Evolutionary conservation across 176 grass and related monocot genomes (phyloP).

Genomic region (Dactylis glomerata): DNA sequence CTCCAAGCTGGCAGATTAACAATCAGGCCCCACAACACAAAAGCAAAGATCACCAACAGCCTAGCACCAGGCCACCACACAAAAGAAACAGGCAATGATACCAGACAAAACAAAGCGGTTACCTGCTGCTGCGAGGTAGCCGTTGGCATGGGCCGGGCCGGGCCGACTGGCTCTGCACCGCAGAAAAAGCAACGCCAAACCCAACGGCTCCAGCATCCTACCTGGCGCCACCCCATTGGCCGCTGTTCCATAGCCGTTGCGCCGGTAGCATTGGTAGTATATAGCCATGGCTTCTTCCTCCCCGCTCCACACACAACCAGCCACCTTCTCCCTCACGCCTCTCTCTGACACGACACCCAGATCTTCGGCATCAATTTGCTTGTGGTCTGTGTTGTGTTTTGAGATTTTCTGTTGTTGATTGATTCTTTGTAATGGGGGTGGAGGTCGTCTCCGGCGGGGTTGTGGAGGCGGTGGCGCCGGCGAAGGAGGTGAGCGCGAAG

Average conservation of each 20-base stretch:
- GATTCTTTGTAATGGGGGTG: slow-evolving; percentile 23
- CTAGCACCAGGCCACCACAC: neutral
- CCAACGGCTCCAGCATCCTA: slow-evolving; percentile 36
- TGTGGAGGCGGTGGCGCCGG: slow-evolving; percentile 2
- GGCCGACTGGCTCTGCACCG: neutral
- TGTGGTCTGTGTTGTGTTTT: neutral
- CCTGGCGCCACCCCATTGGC: slow-evolving; percentile 36
- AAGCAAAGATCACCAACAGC: neutral
- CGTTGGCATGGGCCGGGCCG: slow-evolving; percentile 18
- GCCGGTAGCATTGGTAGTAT: neutral
- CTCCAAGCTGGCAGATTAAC: slow-evolving; percentile 20
- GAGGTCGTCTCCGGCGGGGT: slow-evolving; percentile 33
- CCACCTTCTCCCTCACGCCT: neutral
- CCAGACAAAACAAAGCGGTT: neutral
- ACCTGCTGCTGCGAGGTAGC: slow-evolving; percentile 20
- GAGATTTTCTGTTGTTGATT: neutral
- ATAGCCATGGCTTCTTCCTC: slow-evolving; percentile 12
- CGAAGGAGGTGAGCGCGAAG: slow-evolving; percentile 29
- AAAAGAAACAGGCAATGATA: neutral
- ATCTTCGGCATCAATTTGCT: neutral
- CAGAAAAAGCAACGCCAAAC: slow-evolving; percentile 3
- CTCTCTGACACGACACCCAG: neutral
- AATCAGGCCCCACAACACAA: neutral
- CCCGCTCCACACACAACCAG: neutral
- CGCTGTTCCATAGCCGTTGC: slow-evolving; percentile 29